Conservation (phyloP, 768 basidiomycete species). For the Suillus fuscotomentosus region DNA sequence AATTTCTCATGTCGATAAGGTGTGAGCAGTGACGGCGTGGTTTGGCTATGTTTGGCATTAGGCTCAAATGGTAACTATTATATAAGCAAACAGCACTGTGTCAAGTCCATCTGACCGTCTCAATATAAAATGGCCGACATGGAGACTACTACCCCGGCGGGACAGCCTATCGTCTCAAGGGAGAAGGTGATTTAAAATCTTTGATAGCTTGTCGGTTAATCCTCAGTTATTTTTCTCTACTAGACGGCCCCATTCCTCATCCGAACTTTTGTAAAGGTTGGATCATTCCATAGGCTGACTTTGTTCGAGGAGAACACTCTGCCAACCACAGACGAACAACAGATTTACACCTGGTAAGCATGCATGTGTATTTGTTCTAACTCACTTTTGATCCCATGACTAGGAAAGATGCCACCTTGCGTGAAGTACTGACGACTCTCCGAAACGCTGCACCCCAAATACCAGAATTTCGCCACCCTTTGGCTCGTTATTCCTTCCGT, state of each 20-base stretch:
- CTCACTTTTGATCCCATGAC: not conserved
- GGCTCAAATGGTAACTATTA: not conserved
- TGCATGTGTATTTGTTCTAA: not conserved
- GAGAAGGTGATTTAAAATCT: constrained; percentile 46
- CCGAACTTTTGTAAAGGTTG: constrained; percentile 79
- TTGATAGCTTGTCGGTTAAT: not conserved
- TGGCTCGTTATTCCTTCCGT: constrained; percentile 79
- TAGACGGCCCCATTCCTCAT: constrained; percentile 83
- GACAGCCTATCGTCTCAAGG: constrained; percentile 48
- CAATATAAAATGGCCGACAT: constrained; percentile 31
- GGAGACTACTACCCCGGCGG: constrained; percentile 42
- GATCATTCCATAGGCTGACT: constrained; percentile 68
- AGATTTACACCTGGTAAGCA: constrained; percentile 75
- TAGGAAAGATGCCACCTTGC: constrained; percentile 83
- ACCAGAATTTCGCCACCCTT: constrained; percentile 75
- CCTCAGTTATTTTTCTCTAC: not conserved
- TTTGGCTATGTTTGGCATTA: not conserved
- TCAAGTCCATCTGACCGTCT: not conserved
- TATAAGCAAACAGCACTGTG: not conserved
- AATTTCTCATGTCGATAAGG: not conserved
- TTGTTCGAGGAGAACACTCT: constrained; percentile 78
- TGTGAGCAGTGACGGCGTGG: not conserved
- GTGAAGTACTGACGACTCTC: constrained; percentile 75
- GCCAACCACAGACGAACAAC: constrained; percentile 79
- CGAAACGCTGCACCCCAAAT: constrained; percentile 68